Base-by-base conservation (phyloP, 2,329 filamentous ascomycete genomes). In the Exophiala calicioides region DNA sequence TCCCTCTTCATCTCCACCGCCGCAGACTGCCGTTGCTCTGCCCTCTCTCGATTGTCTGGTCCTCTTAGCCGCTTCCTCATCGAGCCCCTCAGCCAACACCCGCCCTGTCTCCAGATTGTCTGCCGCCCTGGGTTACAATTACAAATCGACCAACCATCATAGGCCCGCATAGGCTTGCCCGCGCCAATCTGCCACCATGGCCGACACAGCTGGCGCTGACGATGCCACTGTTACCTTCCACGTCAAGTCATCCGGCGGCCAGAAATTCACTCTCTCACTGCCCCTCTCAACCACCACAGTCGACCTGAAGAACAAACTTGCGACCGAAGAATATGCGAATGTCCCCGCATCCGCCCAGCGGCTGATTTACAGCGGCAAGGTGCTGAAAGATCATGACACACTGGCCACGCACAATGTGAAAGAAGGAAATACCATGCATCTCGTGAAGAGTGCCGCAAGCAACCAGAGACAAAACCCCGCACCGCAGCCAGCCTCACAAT, bases 371-470 rank as follows among this genome's bases (percentile, higher is more conserved):
- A 96, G 91, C 4, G 93, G 93, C 42, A 85, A 91, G 52, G 91
- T 98, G 52, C 82, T 98, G 73, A 98, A 97, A 75, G 93, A 98
- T 67, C 82, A 86, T 49, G 91, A 98, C 61, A 84, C 86, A 0
- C 74, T 98, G 32, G 82, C 78, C 55, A 81, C 82, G 46, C 94
- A 94, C 75, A 97, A 96, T 76, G 90, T 98, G 69, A 96, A 96
- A 77, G 79, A 88, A 56, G 90, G 90, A 55, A 93, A 97, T 69
- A 97, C 91, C 13, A 83, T 98, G 59, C 93, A 98, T 68, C 80
- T 98, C 61, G 93, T 98, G 62, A 96, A 95, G 76, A 94, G 90
- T 65, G 91, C 93, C 33, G 87, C 88, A 51, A 96, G 90, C 78
- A 95, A 94, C 61, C 78, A 77, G 53, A 76, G 77, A 47, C 78